Evolutionary conservation across 2,329 filamentous ascomycete genomes (phyloP).

Genomic region (Scolecobasidium constrictum): DNA sequence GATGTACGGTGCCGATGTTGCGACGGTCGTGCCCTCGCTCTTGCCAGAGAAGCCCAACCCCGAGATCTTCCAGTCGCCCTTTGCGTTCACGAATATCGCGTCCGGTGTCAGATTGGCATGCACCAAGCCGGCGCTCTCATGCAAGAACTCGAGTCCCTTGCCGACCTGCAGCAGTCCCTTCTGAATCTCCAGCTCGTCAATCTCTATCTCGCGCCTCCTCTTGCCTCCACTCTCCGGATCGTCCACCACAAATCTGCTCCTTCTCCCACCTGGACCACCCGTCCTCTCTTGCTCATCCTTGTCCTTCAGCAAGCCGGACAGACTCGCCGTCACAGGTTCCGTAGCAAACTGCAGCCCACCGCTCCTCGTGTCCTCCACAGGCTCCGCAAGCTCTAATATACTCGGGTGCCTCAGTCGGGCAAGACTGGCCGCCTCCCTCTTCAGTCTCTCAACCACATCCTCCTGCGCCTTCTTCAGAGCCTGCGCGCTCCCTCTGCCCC

Average conservation of each 20-base stretch:
- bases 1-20: slow-evolving; percentile 68
- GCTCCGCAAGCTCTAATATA: slow-evolving; percentile 84
- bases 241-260: slow-evolving; percentile 72
- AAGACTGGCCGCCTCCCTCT: slow-evolving; percentile 81
- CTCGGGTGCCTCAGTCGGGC: slow-evolving; percentile 84
- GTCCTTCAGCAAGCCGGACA: slow-evolving; percentile 69
- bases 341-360: slow-evolving; percentile 94
- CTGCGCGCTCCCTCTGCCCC: slow-evolving; percentile 48
- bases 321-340: slow-evolving; percentile 79
- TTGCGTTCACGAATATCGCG: slow-evolving; percentile 85
- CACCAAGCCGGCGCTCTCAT: slow-evolving; percentile 87
- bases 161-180: slow-evolving; percentile 89
- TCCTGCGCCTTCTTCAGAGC: slow-evolving; percentile 73
- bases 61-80: slow-evolving; percentile 66
- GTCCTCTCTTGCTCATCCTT: slow-evolving; percentile 78
- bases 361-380: slow-evolving; percentile 84
- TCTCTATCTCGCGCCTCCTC: slow-evolving; percentile 67
- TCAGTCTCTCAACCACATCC: slow-evolving; percentile 81
- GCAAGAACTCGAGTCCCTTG: slow-evolving; percentile 88
- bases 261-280: slow-evolving; percentile 56
- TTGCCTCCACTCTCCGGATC: slow-evolving; percentile 60
- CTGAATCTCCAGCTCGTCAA: slow-evolving; percentile 95
- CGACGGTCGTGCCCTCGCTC: slow-evolving; percentile 61
- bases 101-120: slow-evolving; percentile 94
- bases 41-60: slow-evolving; percentile 85